Conservation (phyloP, 1,284 basidiomycete species). For the Ceratobasidium sp. region DNA sequence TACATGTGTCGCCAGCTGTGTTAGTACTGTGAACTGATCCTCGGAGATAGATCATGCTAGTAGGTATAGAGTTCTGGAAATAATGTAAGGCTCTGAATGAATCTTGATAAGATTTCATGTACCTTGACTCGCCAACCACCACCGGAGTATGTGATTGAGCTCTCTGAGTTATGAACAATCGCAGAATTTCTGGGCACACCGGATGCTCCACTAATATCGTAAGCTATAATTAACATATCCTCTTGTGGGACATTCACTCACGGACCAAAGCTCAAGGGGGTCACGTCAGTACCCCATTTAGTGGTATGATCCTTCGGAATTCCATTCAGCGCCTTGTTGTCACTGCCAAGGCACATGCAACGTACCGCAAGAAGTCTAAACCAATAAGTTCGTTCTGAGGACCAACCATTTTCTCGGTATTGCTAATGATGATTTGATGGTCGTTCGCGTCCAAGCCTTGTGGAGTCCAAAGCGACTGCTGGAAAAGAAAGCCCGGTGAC, state of each 20-base stretch:
- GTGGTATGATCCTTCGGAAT: neutral
- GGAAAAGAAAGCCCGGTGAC: neutral
- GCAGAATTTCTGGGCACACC: neutral
- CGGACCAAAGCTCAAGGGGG: neutral
- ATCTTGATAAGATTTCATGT: too few species aligned
- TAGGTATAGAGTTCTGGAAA: neutral
- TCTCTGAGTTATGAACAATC: neutral
- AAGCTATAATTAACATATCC: too few species aligned
- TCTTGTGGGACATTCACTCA: neutral
- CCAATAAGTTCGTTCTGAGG: neutral
- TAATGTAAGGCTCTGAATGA: too few species aligned
- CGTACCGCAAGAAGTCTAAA: neutral
- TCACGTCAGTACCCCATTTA: neutral
- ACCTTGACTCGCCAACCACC: neutral
- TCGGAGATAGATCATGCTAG: neutral
- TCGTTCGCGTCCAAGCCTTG: neutral
- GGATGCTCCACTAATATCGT: neutral
- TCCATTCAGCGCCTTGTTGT: too few species aligned
- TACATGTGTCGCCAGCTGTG: neutral
- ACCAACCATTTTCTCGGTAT: neutral
- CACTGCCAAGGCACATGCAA: too few species aligned
- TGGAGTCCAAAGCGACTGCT: neutral
- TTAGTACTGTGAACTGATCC: neutral
- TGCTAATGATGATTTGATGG: slow-evolving; percentile 5
- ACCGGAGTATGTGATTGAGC: neutral